These are phyloP conservation scores for Syzygium oleosum DNA, from an alignment of 345 rosid species.

Conservation along the genomic window DNA sequence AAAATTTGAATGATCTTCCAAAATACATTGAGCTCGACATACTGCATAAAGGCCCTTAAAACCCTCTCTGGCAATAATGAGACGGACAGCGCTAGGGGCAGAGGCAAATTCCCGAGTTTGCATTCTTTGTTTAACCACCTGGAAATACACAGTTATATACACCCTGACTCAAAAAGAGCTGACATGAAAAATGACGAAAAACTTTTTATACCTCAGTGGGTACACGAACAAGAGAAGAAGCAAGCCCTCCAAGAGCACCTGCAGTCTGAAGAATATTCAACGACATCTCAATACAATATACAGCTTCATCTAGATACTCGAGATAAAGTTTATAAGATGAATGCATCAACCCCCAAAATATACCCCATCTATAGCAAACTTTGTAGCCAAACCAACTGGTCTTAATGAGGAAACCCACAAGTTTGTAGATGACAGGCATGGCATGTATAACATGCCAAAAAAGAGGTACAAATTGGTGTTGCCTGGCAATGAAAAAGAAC, in stretches of 20 bases:
- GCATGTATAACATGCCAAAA: not conserved
- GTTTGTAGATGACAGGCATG: not conserved
- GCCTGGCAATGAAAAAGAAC: not conserved
- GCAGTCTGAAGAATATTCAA: conserved; percentile 54
- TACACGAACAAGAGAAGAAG: conserved; percentile 88
- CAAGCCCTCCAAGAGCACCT: conserved; percentile 89
- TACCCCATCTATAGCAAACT: not conserved
- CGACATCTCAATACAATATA: not conserved
- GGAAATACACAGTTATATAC: not conserved
- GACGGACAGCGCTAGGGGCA: conserved; percentile 75
- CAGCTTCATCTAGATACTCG: not conserved
- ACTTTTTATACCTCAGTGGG: conserved; percentile 70
- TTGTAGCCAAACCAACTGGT: not conserved
- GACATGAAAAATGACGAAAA: not conserved
- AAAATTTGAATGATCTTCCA: not conserved
- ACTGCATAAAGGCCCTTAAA: conserved; percentile 86
- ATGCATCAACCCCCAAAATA: not conserved
- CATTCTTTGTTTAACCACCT: conserved; percentile 97
- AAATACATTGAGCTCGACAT: conserved; percentile 1
- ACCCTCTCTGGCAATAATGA: conserved; percentile 70
- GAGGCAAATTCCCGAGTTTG: conserved; percentile 89
- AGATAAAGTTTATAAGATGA: not conserved
- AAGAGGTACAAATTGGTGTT: not conserved
- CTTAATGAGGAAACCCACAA: not conserved
- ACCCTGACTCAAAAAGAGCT: not conserved